Percentiles rank a stretch among this genome's conserved stretches.
These are phyloP conservation scores for Schwanniomyces polymorphus DNA, from an alignment of 805 yeast genomes.

Conservation along the genomic window DNA sequence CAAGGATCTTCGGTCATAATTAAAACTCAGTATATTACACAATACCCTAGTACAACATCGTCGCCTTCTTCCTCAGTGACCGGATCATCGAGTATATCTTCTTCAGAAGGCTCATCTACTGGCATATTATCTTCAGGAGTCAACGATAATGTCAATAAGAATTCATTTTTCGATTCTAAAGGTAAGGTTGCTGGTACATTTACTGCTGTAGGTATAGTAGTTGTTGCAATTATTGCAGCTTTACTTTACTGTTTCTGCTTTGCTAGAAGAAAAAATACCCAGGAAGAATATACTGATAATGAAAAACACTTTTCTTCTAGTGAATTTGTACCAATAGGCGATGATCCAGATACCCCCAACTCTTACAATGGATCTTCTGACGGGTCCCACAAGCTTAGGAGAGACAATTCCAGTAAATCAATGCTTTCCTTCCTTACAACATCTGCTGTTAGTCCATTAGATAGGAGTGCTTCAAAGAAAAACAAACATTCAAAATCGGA, in stretches of 20 bases:
- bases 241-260: slow-evolving; percentile 42
- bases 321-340: slow-evolving; percentile 23
- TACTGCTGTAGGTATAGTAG: slow-evolving; percentile 72
- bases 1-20: background rate
- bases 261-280: slow-evolving; percentile 12
- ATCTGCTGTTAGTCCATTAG: slow-evolving; percentile 15
- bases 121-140: slow-evolving; percentile 2
- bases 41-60: slow-evolving; percentile 5
- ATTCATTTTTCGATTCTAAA: slow-evolving; percentile 59
- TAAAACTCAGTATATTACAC: slow-evolving; percentile 21
- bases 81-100: background rate
- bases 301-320: slow-evolving; percentile 39
- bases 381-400: slow-evolving; percentile 16
- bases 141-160: slow-evolving; percentile 9
- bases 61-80: slow-evolving; percentile 8
- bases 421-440: slow-evolving; percentile 25
- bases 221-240: slow-evolving; percentile 40
- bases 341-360: slow-evolving; percentile 10
- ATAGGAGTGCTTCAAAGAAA: slow-evolving; percentile 31
- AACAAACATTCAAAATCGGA: slow-evolving; percentile 14
- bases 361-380: slow-evolving; percentile 10
- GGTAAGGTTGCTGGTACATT: slow-evolving; percentile 88
- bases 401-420: slow-evolving; percentile 37
- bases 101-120: slow-evolving; percentile 6
- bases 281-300: slow-evolving; percentile 36